Percentiles rank a stretch among this genome's conserved stretches.
phyloP scores from a whole-genome alignment of 192 early-diverging fungal genomes.

The Pilaira anomala region DNA sequence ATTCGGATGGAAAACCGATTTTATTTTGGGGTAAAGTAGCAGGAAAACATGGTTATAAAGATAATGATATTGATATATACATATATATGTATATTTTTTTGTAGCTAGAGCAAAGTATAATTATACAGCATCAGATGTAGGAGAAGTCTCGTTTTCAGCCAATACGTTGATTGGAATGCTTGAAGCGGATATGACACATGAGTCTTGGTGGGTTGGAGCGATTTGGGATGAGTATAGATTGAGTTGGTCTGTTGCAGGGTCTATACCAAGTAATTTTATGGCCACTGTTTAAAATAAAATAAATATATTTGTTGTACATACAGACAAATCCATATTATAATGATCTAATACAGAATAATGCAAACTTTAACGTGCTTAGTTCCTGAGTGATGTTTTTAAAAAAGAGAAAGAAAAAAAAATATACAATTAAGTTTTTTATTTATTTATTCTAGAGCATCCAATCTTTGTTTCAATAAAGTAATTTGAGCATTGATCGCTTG shows the following conservation, averaged over 20 bases:
- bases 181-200: background rate
- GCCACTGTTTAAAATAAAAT: background rate
- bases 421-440: background rate
- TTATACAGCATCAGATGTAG: background rate
- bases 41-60: background rate
- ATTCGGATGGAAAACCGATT: background rate
- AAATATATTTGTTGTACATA: too few species aligned
- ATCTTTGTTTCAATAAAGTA: conserved; percentile 16
- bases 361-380: too few species aligned
- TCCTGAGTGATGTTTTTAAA: too few species aligned
- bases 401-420: too few species aligned
- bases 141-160: background rate
- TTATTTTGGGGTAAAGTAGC: conserved; percentile 13
- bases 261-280: background rate
- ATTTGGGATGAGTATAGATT: background rate
- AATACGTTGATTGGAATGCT: background rate
- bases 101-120: background rate
- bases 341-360: too few species aligned
- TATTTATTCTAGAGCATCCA: conserved; percentile 20
- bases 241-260: background rate
- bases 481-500: conserved; percentile 37
- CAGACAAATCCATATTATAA: too few species aligned
- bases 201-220: background rate
- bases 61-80: too few species aligned
- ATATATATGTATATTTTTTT: background rate